A percentile compares a stretch with the other conserved stretches of the same genome.
Evolutionary conservation across 208 protist genomes (phyloP).

Genomic region (Trypanosoma lewisi): DNA sequence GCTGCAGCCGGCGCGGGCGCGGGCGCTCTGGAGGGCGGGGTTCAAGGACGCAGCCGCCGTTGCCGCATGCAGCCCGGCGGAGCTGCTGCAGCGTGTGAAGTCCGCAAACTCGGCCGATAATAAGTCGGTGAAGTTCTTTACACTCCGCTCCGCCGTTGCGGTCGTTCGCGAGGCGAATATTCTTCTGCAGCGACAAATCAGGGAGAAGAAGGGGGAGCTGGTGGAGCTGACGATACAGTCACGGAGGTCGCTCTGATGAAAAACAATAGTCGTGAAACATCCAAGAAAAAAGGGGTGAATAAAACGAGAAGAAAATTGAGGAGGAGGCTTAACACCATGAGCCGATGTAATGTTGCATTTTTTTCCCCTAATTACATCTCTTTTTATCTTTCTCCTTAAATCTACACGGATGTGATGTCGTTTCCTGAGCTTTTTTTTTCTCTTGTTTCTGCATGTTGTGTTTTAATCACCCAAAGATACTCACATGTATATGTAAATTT

Average conservation of each 20-base stretch:
- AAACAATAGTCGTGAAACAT: neutral
- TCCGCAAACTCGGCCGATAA: conserved; percentile 44
- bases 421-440: too few relatives aligned
- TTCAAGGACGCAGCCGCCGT: conserved; percentile 51
- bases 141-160: conserved; percentile 47
- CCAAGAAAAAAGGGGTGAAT: neutral
- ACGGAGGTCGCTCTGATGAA: neutral
- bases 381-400: too few relatives aligned
- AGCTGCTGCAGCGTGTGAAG: conserved; percentile 68
- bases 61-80: conserved; percentile 52
- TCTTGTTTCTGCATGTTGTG: too few relatives aligned
- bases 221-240: conserved; percentile 39
- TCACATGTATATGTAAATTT: too few relatives aligned
- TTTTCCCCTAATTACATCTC: too few relatives aligned
- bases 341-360: too few relatives aligned
- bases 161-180: conserved; percentile 63
- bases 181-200: conserved; percentile 54
- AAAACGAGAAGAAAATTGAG: neutral
- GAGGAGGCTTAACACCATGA: too few relatives aligned
- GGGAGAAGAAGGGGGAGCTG: conserved; percentile 74
- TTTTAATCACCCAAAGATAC: too few relatives aligned
- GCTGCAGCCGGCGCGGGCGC: conserved; percentile 70
- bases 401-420: too few relatives aligned
- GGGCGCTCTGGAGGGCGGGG: conserved; percentile 81
- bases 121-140: conserved; percentile 72